Conservation (phyloP, 805 yeast genomes). For the Schwanniomyces sp. region DNA sequence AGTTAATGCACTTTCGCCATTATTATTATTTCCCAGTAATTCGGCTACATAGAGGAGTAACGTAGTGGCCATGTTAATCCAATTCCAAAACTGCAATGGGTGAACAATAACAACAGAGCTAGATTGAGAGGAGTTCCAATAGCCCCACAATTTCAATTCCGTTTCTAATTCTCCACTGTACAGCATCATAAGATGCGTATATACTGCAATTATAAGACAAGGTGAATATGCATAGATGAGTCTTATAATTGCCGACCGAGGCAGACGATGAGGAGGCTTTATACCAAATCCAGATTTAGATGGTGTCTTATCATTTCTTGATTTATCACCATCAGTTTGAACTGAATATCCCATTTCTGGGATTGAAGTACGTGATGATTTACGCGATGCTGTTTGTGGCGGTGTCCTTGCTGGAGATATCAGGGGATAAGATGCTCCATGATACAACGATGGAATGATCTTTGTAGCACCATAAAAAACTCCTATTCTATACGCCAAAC, state of each 20-base stretch:
- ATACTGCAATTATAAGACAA: slow-evolving; percentile 90
- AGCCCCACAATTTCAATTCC: slow-evolving; percentile 60
- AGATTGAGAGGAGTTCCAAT: slow-evolving; percentile 33
- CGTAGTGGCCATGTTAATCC: slow-evolving; percentile 87
- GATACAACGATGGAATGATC: slow-evolving; percentile 78
- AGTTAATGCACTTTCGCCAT: slow-evolving; percentile 36
- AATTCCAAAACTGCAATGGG: slow-evolving; percentile 97
- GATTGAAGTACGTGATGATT: slow-evolving; percentile 27
- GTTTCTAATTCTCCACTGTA: slow-evolving; percentile 74
- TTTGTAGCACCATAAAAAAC: slow-evolving; percentile 92
- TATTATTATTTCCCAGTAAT: slow-evolving; percentile 45
- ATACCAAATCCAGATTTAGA: not conserved
- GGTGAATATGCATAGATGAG: slow-evolving; percentile 88
- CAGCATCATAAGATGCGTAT: slow-evolving; percentile 90
- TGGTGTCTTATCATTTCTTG: not conserved
- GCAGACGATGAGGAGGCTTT: slow-evolving; percentile 17
- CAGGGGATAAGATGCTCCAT: slow-evolving; percentile 32
- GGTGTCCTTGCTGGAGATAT: slow-evolving; percentile 42
- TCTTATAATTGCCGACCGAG: slow-evolving; percentile 43
- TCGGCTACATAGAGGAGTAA: slow-evolving; percentile 80
- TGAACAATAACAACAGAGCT: slow-evolving; percentile 33
- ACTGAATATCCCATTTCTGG: slow-evolving; percentile 9
- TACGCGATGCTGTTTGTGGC: slow-evolving; percentile 31
- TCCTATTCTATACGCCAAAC: slow-evolving; percentile 79
- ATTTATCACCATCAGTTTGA: not conserved